Percentiles rank a stretch among this genome's conserved stretches.
Evolutionary conservation across 2,329 filamentous ascomycete species (phyloP).

Genomic region (Penicillium hordei): DNA sequence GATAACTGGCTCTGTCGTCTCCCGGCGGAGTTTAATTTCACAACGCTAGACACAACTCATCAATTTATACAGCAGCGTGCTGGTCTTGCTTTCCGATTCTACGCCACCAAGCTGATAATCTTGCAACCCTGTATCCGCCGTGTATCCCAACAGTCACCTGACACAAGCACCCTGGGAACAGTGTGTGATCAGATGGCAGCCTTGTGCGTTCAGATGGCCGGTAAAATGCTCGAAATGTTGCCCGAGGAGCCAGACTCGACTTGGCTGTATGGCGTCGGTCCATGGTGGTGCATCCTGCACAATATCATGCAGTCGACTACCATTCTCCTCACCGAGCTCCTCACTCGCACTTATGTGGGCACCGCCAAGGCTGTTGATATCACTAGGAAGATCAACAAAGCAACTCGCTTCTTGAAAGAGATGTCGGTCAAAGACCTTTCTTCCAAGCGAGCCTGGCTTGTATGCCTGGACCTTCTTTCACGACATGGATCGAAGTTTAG

Average conservation of each 20-base stretch:
- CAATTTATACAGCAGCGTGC: constrained; percentile 36
- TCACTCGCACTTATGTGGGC: constrained; percentile 34
- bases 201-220: constrained; percentile 39
- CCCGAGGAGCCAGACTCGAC: constrained; percentile 34
- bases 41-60: constrained; percentile 25
- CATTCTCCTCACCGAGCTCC: constrained; percentile 41
- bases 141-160: constrained; percentile 29
- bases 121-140: constrained; percentile 46
- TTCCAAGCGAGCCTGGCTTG: constrained; percentile 36
- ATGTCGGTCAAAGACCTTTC: constrained; percentile 37
- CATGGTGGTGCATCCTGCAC: constrained; percentile 46
- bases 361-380: constrained; percentile 31
- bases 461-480: constrained; percentile 31
- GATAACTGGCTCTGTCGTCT: constrained; percentile 43
- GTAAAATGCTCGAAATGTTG: constrained; percentile 35
- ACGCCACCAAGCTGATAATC: constrained; percentile 45
- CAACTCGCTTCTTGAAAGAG: constrained; percentile 36
- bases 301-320: constrained; percentile 43
- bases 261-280: constrained; percentile 34
- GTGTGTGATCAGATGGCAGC: constrained; percentile 37
- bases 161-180: constrained; percentile 26
- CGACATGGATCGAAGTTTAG: constrained; percentile 20
- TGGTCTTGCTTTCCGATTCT: constrained; percentile 43
- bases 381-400: constrained; percentile 35
- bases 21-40: constrained; percentile 39